Evolutionary conservation across 2,329 filamentous ascomycete species (phyloP).

Genomic region (Curvularia spicifera): DNA sequence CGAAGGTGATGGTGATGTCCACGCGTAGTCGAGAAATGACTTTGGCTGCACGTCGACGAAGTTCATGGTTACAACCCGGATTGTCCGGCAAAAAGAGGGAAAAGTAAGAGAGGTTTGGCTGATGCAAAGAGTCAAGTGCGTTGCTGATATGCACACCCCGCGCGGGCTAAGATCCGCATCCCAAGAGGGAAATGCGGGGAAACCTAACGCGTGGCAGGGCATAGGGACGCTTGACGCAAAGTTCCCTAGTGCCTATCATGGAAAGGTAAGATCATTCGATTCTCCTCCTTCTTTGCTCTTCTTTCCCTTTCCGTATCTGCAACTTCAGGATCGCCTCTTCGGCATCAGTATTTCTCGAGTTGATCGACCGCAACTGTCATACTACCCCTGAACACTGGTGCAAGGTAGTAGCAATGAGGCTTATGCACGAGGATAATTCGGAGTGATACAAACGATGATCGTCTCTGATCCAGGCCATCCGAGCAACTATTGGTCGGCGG

Average conservation of each 20-base stretch:
- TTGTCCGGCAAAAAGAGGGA: slow-evolving; percentile 36
- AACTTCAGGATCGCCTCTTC: background rate
- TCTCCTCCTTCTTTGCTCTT: background rate
- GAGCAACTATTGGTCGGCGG: slow-evolving; percentile 5
- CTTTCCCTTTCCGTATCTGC: background rate
- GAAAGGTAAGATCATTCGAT: background rate
- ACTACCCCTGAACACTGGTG: background rate
- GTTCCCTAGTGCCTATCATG: slow-evolving; percentile 1
- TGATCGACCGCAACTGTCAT: background rate
- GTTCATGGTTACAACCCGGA: slow-evolving; percentile 42
- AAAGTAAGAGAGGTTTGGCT: slow-evolving; percentile 28
- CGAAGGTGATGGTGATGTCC: slow-evolving; percentile 42
- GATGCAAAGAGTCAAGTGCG: slow-evolving; percentile 19
- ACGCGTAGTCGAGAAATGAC: slow-evolving; percentile 48
- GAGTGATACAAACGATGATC: background rate
- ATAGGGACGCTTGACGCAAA: slow-evolving; percentile 7
- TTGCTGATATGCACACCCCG: slow-evolving; percentile 42
- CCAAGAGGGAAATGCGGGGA: slow-evolving; percentile 38
- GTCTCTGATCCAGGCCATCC: background rate
- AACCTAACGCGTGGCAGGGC: slow-evolving; percentile 25
- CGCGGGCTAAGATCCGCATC: slow-evolving; percentile 30
- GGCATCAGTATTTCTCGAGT: background rate
- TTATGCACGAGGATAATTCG: background rate
- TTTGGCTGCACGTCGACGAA: slow-evolving; percentile 47
- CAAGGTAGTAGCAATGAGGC: background rate